Base-by-base conservation (phyloP, 2,329 filamentous ascomycete genomes). In the Tolypocladium album region DNA sequence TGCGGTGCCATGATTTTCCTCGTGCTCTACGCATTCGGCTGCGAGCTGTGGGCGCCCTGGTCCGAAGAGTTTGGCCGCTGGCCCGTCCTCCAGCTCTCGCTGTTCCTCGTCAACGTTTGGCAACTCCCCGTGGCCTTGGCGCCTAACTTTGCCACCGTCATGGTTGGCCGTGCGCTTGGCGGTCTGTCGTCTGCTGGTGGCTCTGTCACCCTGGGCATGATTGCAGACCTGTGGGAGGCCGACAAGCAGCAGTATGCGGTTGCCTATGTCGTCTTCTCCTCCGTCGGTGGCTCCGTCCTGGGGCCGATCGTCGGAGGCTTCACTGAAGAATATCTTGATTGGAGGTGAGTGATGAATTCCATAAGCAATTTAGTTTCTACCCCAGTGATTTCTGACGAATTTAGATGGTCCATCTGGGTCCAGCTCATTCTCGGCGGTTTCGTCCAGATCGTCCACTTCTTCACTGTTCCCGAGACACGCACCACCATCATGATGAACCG, bases 1-100 rank as follows among this genome's bases (percentile, higher is more conserved):
- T 82, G 84, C 60, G 90, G 90, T 69, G 88, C 89, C 61, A 87
- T 89, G 75, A 83, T 92, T 63, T 94, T 93, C 75, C 75, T 95
- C 45, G 81, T 94, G 57, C 73, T 86, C 2, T 94, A 95, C 71
- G 90, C 89, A 43, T 92, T 94, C 70, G 90, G 90, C 42, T 94
- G 90, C 71, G 90, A 94, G 72, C 80, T 93, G 0, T 94, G 90
- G 90, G 90, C 90, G 0, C 90, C 90, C 0, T 94, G 90, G 88
- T 89, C 85, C 55, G 90, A 95, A 71, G 90, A 94, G 68, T 78
- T 93, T 57, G 90, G 90, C 24, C 84, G 90, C 57, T 88, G 86
- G 77, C 87, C 87, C 1, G 82, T 94, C 59, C 78, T 93, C 27
- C 90, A 93, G 77, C 74, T 81, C 31, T 89, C 85, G 43, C 75